A percentile compares a stretch with the other conserved stretches of the same genome.
Conservation (phyloP, 306 rosid genomes). For the Casuarina cunninghamiana region DNA sequence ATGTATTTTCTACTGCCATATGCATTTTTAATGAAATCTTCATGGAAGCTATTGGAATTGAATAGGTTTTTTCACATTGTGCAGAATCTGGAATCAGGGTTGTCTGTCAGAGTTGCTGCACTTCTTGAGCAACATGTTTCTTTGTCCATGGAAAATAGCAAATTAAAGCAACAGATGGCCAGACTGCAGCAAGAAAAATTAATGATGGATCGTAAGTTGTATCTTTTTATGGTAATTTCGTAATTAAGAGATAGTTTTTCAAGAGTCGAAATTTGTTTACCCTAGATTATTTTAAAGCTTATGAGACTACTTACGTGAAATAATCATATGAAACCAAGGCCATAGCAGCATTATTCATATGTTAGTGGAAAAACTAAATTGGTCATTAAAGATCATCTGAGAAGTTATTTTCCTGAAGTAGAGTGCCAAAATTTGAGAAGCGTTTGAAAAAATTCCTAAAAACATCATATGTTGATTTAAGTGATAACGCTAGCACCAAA, state of each 20-base stretch:
- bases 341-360: background rate
- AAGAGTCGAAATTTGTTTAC: background rate
- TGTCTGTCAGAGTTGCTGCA: constrained; percentile 42
- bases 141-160: constrained; percentile 44
- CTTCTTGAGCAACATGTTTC: constrained; percentile 44
- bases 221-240: background rate
- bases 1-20: background rate
- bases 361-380: background rate
- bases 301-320: background rate
- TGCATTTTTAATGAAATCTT: background rate
- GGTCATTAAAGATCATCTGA: background rate
- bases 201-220: constrained; percentile 36
- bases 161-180: constrained; percentile 43
- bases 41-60: constrained; percentile 1
- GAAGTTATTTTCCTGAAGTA: background rate
- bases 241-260: background rate
- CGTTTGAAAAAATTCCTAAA: background rate
- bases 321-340: background rate
- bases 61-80: constrained; percentile 10
- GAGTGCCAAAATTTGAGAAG: background rate
- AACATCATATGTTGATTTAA: background rate
- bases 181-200: constrained; percentile 38
- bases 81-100: constrained; percentile 41
- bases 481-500: background rate
- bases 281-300: constrained; percentile 6